A percentile compares a stretch with the other conserved stretches of the same genome.
phyloP scores from a whole-genome alignment of 176 grass and related monocot species.

The Poa pratensis region DNA sequence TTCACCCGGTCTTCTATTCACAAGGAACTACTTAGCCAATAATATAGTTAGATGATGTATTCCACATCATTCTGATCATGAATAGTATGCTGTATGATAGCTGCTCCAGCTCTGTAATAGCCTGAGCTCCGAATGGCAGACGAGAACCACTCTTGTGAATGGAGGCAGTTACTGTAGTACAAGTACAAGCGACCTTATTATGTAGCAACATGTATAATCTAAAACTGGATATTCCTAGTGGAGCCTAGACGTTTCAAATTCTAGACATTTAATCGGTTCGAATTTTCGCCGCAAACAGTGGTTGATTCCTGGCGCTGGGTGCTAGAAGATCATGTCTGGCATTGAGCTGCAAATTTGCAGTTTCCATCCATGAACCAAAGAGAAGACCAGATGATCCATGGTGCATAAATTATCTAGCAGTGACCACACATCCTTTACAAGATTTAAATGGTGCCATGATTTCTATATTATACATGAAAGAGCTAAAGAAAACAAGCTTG shows the following conservation, averaged over 20 bases:
- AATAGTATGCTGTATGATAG: slow-evolving; percentile 38
- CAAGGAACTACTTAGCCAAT: slow-evolving; percentile 40
- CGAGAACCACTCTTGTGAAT: slow-evolving; percentile 26
- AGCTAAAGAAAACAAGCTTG: too few relatives aligned
- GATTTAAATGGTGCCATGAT: too few relatives aligned
- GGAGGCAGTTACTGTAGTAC: slow-evolving; percentile 46
- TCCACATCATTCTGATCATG: slow-evolving; percentile 35
- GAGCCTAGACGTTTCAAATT: slow-evolving; percentile 4
- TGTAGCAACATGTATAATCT: slow-evolving; percentile 39
- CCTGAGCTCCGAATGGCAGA: slow-evolving; percentile 2
- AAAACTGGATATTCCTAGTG: slow-evolving; percentile 30
- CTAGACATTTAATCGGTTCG: neutral
- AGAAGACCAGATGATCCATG: too few relatives aligned
- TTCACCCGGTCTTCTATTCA: neutral
- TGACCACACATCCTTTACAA: too few relatives aligned
- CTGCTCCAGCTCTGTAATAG: slow-evolving; percentile 9
- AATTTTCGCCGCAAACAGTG: neutral
- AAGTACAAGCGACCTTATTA: slow-evolving; percentile 42
- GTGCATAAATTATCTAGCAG: too few relatives aligned
- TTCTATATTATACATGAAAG: too few relatives aligned
- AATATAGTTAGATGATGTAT: slow-evolving; percentile 56
- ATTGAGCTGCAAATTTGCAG: too few relatives aligned
- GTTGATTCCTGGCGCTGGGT: neutral
- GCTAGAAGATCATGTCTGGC: too few relatives aligned
- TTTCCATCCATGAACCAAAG: too few relatives aligned